Percentiles rank a stretch among this genome's conserved stretches.
These are phyloP conservation scores for Colletotrichum scovillei DNA, from an alignment of 2,329 filamentous ascomycete genomes.

Conservation along the genomic window DNA sequence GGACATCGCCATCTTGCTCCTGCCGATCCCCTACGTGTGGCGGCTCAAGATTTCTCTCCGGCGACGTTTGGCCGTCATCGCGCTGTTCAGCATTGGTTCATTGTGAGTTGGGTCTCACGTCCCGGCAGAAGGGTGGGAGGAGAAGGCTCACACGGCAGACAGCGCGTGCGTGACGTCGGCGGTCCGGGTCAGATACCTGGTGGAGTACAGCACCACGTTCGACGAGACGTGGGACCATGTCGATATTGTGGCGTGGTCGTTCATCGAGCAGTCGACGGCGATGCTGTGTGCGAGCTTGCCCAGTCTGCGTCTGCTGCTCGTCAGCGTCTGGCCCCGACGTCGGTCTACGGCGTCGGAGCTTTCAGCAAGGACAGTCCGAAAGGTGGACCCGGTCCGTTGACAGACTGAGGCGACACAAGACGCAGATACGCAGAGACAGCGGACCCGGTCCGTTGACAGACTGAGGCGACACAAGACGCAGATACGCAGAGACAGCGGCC, in stretches of 20 bases:
- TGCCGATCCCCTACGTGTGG: neutral
- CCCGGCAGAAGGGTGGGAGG: neutral
- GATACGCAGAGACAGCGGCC: neutral
- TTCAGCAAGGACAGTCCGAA: neutral
- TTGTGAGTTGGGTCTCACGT: neutral
- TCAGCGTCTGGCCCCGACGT: neutral
- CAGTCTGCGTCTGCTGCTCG: neutral
- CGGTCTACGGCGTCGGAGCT: neutral
- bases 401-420: neutral
- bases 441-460: too few species aligned
- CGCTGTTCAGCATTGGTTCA: neutral
- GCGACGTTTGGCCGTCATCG: neutral
- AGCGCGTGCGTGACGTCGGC: conserved; percentile 6
- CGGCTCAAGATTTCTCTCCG: conserved; percentile 37
- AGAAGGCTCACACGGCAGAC: neutral
- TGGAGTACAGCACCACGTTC: conserved; percentile 9
- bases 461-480: too few species aligned
- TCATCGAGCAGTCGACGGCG: conserved; percentile 1
- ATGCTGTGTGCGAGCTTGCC: conserved; percentile 10
- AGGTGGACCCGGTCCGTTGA: neutral
- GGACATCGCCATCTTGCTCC: conserved; percentile 1
- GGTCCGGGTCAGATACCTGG: conserved; percentile 8
- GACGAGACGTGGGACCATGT: conserved; percentile 5
- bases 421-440: too few species aligned
- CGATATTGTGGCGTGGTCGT: conserved; percentile 4